Conservation (phyloP, 306 rosid species). For the Sicyos edulis region DNA sequence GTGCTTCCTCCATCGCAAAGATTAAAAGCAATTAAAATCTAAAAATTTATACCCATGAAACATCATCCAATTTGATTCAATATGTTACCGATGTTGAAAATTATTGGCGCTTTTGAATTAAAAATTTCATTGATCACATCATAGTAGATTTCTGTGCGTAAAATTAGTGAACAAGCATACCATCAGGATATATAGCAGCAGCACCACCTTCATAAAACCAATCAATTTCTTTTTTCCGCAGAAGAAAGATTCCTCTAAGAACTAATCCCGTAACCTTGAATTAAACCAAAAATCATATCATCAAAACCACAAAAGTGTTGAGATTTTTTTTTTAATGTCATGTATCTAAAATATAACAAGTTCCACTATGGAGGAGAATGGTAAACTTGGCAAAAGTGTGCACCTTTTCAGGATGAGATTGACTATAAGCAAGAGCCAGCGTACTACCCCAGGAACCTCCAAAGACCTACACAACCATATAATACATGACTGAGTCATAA, state of each 20-base stretch:
- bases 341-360: background rate
- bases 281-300: conserved; percentile 29
- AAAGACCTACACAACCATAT: conserved; percentile 56
- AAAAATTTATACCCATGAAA: background rate
- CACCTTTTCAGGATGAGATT: conserved; percentile 88
- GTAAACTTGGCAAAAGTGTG: conserved; percentile 21
- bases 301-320: conserved; percentile 23
- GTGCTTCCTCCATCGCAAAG: background rate
- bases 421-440: conserved; percentile 87
- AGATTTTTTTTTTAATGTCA: background rate
- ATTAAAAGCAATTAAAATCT: background rate
- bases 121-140: background rate
- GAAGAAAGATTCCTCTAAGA: conserved; percentile 81
- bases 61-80: background rate
- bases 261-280: conserved; percentile 75
- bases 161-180: conserved; percentile 33
- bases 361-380: conserved; percentile 3
- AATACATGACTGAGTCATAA: conserved; percentile 3
- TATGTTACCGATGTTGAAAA: background rate
- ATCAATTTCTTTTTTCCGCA: conserved; percentile 89
- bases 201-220: conserved; percentile 99
- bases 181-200: conserved; percentile 88
- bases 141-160: background rate
- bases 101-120: background rate
- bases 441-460: conserved; percentile 99